Percentiles rank a stretch among this genome's conserved stretches.
phyloP scores from a whole-genome alignment of 352 stramenopile species.

The Globisporangium uncinulatum region DNA sequence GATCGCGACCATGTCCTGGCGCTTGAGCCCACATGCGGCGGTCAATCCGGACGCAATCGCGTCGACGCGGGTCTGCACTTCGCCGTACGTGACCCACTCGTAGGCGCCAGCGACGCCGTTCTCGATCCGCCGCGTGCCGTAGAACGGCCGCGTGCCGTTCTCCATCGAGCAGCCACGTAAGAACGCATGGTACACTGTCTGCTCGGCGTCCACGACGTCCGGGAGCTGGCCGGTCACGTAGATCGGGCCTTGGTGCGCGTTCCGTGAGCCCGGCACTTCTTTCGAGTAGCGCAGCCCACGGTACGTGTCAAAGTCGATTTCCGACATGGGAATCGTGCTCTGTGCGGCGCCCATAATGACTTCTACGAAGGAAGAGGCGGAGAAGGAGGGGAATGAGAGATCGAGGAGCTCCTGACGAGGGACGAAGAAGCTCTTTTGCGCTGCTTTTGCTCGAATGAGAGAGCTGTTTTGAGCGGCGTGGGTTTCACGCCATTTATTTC shows the following conservation, averaged over 20 bases:
- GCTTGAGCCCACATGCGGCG: conserved; percentile 23
- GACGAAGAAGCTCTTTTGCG: too few species aligned
- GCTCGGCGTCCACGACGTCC: conserved; percentile 5
- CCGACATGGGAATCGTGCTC: conserved; percentile 36
- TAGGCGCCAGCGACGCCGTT: conserved; percentile 39
- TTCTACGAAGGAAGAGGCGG: neutral
- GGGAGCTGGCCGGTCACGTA: conserved; percentile 10
- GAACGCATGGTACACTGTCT: conserved; percentile 21
- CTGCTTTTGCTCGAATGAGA: too few species aligned
- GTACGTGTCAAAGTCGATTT: conserved; percentile 47
- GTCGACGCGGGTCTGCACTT: conserved; percentile 36
- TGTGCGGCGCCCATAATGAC: conserved; percentile 37
- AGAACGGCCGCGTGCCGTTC: conserved; percentile 22
- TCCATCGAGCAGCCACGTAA: conserved; percentile 3
- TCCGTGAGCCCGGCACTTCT: conserved; percentile 18
- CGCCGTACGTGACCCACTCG: conserved; percentile 51
- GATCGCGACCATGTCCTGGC: conserved; percentile 50
- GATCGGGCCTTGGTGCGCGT: conserved; percentile 16
- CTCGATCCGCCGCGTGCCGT: conserved; percentile 37
- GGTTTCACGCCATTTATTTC: too few species aligned
- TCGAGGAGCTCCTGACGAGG: neutral
- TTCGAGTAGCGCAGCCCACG: conserved; percentile 19
- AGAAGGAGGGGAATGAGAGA: neutral
- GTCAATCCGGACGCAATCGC: conserved; percentile 35
- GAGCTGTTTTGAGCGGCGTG: too few species aligned